These are phyloP conservation scores for Grammothele lineata DNA, from an alignment of 768 basidiomycete genomes.

Conservation along the genomic window DNA sequence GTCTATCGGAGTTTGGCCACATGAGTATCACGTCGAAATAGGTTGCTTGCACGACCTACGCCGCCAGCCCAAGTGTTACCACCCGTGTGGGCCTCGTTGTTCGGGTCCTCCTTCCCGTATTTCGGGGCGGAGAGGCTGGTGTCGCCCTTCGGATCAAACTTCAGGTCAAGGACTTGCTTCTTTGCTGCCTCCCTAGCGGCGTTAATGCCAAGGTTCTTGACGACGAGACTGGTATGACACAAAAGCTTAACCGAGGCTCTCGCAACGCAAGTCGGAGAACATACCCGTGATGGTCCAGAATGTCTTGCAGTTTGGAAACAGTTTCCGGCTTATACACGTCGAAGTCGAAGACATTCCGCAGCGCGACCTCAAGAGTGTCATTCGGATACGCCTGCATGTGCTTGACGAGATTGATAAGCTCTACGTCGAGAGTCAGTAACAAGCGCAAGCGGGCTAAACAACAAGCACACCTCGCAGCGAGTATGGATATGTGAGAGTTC, in stretches of 20 bases:
- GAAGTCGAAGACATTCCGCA: slow-evolving; percentile 68
- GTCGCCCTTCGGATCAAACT: slow-evolving; percentile 50
- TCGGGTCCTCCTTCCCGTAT: slow-evolving; percentile 54
- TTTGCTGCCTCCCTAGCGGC: slow-evolving; percentile 51
- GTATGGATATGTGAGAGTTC: slow-evolving; percentile 61
- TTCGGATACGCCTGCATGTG: slow-evolving; percentile 59
- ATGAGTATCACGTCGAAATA: background rate
- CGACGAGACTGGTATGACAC: slow-evolving; percentile 37
- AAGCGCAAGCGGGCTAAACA: too few relatives aligned
- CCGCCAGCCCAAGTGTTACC: slow-evolving; percentile 67
- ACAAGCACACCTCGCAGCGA: slow-evolving; percentile 51
- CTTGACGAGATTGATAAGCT: slow-evolving; percentile 60
- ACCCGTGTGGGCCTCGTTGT: slow-evolving; percentile 52
- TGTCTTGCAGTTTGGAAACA: slow-evolving; percentile 54
- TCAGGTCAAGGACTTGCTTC: slow-evolving; percentile 47
- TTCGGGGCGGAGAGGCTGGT: slow-evolving; percentile 51
- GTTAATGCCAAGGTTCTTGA: slow-evolving; percentile 50
- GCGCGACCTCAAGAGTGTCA: slow-evolving; percentile 52
- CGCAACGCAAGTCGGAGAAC: too few relatives aligned
- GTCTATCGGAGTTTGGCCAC: slow-evolving; percentile 33
- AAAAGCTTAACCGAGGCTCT: background rate
- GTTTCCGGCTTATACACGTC: slow-evolving; percentile 65
- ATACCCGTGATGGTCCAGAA: slow-evolving; percentile 58
- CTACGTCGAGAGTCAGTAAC: slow-evolving; percentile 27
- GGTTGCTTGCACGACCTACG: slow-evolving; percentile 27